These are phyloP conservation scores for Lepiota brunneoincarnata DNA, from an alignment of 768 basidiomycete genomes.

Conservation along the genomic window DNA sequence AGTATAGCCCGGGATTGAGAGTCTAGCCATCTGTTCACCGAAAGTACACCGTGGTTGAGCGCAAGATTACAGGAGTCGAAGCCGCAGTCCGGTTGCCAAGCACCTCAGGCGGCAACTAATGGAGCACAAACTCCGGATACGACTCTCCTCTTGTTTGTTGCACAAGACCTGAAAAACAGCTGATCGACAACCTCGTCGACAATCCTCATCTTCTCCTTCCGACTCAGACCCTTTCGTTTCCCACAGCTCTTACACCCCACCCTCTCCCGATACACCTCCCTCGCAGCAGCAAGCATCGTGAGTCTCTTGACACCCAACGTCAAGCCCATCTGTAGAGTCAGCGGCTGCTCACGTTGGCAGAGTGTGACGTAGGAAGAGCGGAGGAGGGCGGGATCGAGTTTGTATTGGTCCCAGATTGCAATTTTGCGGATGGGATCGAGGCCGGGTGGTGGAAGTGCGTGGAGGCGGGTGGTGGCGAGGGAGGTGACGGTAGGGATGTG, in stretches of 20 bases:
- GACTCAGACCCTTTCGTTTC: constrained; percentile 18
- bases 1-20: no score
- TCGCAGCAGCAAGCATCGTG: constrained; percentile 29
- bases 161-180: not conserved
- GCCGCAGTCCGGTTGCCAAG: not conserved
- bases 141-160: not conserved
- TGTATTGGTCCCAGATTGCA: constrained; percentile 33
- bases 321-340: constrained; percentile 31
- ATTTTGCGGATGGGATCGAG: constrained; percentile 33
- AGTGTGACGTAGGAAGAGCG: constrained; percentile 26
- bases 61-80: not conserved
- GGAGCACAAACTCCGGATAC: not conserved
- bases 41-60: not conserved
- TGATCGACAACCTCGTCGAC: constrained; percentile 20
- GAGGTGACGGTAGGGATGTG: constrained; percentile 8
- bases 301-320: constrained; percentile 30
- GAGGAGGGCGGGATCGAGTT: constrained; percentile 27
- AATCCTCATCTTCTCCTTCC: constrained; percentile 21
- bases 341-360: constrained; percentile 28
- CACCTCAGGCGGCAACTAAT: not conserved
- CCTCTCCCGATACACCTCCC: constrained; percentile 28
- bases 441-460: constrained; percentile 17
- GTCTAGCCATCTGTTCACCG: no score
- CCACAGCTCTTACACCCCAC: constrained; percentile 24
- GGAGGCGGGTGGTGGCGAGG: constrained; percentile 14